Conservation (phyloP, 345 rosid genomes). For the Boechera stricta region DNA sequence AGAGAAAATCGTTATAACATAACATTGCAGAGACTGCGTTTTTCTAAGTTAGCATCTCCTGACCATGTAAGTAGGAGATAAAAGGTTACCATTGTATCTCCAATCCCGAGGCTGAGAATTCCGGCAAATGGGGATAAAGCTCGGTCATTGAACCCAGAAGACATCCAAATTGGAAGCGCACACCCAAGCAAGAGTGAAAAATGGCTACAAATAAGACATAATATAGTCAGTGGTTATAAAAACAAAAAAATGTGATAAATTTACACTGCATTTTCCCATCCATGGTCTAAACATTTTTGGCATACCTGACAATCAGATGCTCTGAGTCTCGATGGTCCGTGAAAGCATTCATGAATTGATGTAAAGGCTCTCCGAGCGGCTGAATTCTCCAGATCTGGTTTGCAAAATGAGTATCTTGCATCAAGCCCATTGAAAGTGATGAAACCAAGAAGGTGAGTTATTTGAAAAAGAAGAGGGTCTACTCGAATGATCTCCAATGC, state of each 20-base stretch:
- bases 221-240: slow-evolving; percentile 16
- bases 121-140: slow-evolving; percentile 97
- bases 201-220: slow-evolving; percentile 56
- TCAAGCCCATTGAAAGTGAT: background rate
- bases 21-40: slow-evolving; percentile 8
- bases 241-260: background rate
- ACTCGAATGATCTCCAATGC: slow-evolving; percentile 86
- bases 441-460: background rate
- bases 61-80: slow-evolving; percentile 5
- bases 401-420: slow-evolving; percentile 21
- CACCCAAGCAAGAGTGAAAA: slow-evolving; percentile 95
- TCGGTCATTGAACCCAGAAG: slow-evolving; percentile 89
- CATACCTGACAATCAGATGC: slow-evolving; percentile 84
- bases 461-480: slow-evolving; percentile 42
- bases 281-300: slow-evolving; percentile 5
- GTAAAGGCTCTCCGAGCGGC: slow-evolving; percentile 76
- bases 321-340: slow-evolving; percentile 98
- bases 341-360: slow-evolving; percentile 94
- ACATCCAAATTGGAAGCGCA: slow-evolving; percentile 98
- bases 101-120: slow-evolving; percentile 96
- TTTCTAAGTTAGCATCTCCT: background rate
- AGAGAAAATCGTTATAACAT: background rate
- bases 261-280: slow-evolving; percentile 6
- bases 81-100: slow-evolving; percentile 89
- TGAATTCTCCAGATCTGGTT: slow-evolving; percentile 87